Evolutionary conservation across 306 rosid species (phyloP).

Genomic region (Alnus rubra): DNA sequence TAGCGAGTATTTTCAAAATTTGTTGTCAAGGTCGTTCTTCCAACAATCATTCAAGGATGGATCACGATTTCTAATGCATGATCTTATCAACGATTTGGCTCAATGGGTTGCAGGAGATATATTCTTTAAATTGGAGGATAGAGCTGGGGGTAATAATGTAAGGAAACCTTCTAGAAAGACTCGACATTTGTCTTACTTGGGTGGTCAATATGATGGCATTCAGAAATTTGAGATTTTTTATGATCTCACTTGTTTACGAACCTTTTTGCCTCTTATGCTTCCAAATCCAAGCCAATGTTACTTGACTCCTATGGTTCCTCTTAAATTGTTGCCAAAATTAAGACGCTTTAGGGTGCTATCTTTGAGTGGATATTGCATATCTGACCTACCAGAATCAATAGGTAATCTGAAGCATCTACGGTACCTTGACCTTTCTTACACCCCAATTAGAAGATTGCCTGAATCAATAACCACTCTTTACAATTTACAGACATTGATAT

Average conservation of each 20-base stretch:
- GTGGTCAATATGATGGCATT: too few relatives aligned
- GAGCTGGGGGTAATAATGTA: too few relatives aligned
- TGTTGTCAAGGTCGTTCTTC: background rate
- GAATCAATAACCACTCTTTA: too few relatives aligned
- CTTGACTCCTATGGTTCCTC: too few relatives aligned
- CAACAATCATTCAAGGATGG: background rate
- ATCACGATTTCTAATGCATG: background rate
- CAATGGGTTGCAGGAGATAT: background rate
- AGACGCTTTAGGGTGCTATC: background rate
- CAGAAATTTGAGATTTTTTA: background rate
- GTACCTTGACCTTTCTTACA: background rate
- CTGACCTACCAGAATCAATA: background rate
- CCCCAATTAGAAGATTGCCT: too few relatives aligned
- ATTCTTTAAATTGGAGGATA: fast-evolving
- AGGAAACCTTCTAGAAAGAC: background rate
- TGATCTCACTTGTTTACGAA: conserved; percentile 42
- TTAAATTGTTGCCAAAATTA: background rate
- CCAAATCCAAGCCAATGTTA: too few relatives aligned
- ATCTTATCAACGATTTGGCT: conserved; percentile 11
- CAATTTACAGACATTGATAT: conserved; percentile 3
- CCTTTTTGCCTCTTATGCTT: conserved; percentile 41
- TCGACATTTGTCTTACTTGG: background rate
- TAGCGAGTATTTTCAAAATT: background rate
- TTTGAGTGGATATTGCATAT: background rate
- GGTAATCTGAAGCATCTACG: conserved; percentile 8